Conservation (phyloP, 1,284 basidiomycete species). For the Coriolopsis trogii region DNA sequence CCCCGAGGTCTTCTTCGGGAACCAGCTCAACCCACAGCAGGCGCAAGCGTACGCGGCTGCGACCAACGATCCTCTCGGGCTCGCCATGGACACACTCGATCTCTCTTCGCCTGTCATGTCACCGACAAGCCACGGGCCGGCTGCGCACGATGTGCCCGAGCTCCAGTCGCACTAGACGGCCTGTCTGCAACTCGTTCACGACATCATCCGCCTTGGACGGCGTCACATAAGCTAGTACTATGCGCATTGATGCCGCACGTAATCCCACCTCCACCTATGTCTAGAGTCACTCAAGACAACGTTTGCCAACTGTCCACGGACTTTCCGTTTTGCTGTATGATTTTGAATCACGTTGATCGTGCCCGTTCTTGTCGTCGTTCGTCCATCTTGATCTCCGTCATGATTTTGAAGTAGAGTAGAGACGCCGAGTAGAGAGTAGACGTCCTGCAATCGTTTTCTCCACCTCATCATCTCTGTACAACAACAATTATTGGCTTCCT, state of each 20-base stretch:
- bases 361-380: background rate
- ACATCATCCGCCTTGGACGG: background rate
- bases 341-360: background rate
- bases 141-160: background rate
- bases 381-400: background rate
- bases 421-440: constrained; percentile 2
- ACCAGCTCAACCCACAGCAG: constrained; percentile 40
- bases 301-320: too few relatives aligned
- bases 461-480: background rate
- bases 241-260: background rate
- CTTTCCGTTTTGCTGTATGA: too few relatives aligned
- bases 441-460: background rate
- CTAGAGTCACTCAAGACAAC: too few relatives aligned
- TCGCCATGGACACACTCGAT: constrained; percentile 68
- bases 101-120: constrained; percentile 27
- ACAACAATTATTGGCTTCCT: too few relatives aligned
- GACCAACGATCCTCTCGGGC: constrained; percentile 62
- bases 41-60: constrained; percentile 40
- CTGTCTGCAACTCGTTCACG: background rate
- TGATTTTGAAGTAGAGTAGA: background rate
- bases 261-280: too few relatives aligned
- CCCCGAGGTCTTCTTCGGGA: constrained; percentile 86
- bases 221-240: constrained; percentile 16
- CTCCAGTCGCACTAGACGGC: background rate
- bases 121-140: constrained; percentile 1